Evolutionary conservation across 139 green algal genomes (phyloP).

Genomic region (Pycnococcus provasolii): DNA sequence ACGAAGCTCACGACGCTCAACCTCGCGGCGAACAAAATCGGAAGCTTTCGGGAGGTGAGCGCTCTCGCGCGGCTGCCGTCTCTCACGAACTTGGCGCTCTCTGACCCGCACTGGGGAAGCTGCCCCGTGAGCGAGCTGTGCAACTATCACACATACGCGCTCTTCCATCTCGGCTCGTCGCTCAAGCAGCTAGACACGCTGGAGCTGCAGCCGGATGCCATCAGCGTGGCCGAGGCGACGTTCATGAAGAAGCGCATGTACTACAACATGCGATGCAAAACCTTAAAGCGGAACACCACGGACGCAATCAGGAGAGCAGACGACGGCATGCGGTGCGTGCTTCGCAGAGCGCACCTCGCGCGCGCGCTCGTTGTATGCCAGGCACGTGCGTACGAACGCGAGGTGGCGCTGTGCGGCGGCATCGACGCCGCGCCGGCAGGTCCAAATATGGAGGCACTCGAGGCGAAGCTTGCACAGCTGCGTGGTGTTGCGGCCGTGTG

Average conservation of each 20-base stretch:
- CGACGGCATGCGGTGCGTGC: conserved; percentile 7
- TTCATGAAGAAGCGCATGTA: conserved; percentile 76
- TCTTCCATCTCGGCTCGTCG: conserved; percentile 30
- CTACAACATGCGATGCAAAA: conserved; percentile 77
- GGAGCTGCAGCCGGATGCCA: conserved; percentile 46
- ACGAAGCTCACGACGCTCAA: conserved; percentile 47
- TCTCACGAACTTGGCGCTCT: conserved; percentile 56
- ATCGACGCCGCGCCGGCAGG: background rate
- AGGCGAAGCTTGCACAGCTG: no score
- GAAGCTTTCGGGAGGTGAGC: conserved; percentile 49
- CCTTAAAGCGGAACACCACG: conserved; percentile 39
- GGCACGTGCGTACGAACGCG: background rate
- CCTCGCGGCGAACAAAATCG: conserved; percentile 54
- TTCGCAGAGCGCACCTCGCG: conserved; percentile 16
- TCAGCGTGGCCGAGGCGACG: conserved; percentile 53
- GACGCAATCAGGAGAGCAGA: conserved; percentile 6
- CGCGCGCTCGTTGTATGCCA: conserved; percentile 25
- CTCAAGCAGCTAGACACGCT: conserved; percentile 54
- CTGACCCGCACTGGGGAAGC: conserved; percentile 59
- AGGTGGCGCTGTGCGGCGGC: conserved; percentile 1
- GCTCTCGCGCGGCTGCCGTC: conserved; percentile 36
- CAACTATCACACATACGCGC: conserved; percentile 56
- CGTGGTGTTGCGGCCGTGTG: no score
- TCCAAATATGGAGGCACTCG: no score
- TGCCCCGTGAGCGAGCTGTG: conserved; percentile 50